Percentiles rank a stretch among this genome's conserved stretches.
These are phyloP conservation scores for Austroboletus olivaceoglutinosus DNA, from an alignment of 1,284 basidiomycete species.

Conservation along the genomic window DNA sequence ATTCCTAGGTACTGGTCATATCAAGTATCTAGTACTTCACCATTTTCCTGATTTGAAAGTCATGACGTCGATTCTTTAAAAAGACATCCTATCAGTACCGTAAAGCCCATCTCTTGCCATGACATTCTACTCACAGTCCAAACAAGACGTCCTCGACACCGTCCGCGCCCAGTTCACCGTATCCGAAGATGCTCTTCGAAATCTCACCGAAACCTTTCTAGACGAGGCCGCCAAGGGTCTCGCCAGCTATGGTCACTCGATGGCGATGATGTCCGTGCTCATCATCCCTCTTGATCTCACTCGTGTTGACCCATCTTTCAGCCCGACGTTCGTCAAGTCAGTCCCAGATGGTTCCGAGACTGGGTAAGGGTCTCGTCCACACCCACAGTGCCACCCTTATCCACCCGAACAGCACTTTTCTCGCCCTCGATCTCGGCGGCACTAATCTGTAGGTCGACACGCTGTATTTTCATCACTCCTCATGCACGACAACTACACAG, in stretches of 20 bases:
- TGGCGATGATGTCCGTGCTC: constrained; percentile 81
- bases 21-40: too few species aligned
- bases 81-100: not conserved
- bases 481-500: constrained; percentile 39
- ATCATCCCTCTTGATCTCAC: constrained; percentile 1
- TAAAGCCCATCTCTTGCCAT: constrained; percentile 8
- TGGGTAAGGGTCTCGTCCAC: constrained; percentile 58
- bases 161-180: constrained; percentile 74
- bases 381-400: constrained; percentile 2
- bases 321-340: constrained; percentile 86
- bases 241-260: constrained; percentile 66
- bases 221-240: constrained; percentile 76
- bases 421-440: constrained; percentile 92
- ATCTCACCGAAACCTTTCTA: constrained; percentile 78
- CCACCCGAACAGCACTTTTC: constrained; percentile 61
- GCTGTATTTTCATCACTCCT: not conserved
- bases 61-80: not conserved
- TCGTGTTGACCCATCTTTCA: constrained; percentile 30
- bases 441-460: constrained; percentile 78
- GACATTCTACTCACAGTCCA: constrained; percentile 13
- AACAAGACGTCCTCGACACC: constrained; percentile 37
- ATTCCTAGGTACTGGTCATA: too few species aligned
- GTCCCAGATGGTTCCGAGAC: constrained; percentile 90
- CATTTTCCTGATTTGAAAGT: too few species aligned
- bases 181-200: constrained; percentile 54